Base-by-base conservation (phyloP, 345 rosid species). In the Eucalyptus fibrosa region DNA sequence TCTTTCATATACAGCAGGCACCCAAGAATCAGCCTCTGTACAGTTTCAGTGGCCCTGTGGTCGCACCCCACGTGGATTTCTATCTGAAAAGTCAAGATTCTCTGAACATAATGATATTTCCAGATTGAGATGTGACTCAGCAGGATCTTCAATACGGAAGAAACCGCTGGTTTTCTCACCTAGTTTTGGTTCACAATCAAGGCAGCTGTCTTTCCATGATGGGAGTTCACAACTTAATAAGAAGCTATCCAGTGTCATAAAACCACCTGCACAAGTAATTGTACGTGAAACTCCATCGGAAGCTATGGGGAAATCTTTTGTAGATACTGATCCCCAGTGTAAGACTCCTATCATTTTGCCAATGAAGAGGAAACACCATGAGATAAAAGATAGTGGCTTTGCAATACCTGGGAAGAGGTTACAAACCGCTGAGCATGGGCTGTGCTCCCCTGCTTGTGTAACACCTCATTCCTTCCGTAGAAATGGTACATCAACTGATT, bases 1-100 rank as follows among this genome's bases (percentile, higher is more conserved):
- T 82, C 94, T 96, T 85, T 91, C 93, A 87, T 95, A 92, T 90
- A 96, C 93, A 88, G 89, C 91, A 83, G 88, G 95, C 88, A 86
- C 93, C 6, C 98, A 94, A 86, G 99, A 98, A 91, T 92, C 92
- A 72, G 90, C 95, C 24, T 92, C 91, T 49, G 89, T 90, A 87
- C 99, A 94, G 55, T 89, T 94, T 69, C 98, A 95, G 89, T 98
- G 99, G 99, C 99, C 99, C 21, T 94, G 96, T 56, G 96, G 97
- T 89, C 97, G 98, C 87, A 89, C 89, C 53, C 90, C 95, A 88
- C 77, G 93, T 91, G 99, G 99, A 65, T 97, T 97, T 92, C 89
- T 95, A 53, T 91, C 94, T 87, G 92, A 87, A 89, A 96, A 94
- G 92, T 87, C 90, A 87, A 97, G 91, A 90, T 86, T 90, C 88